phyloP scores from a whole-genome alignment of 352 stramenopile species.

The Pythium utonaiense region DNA sequence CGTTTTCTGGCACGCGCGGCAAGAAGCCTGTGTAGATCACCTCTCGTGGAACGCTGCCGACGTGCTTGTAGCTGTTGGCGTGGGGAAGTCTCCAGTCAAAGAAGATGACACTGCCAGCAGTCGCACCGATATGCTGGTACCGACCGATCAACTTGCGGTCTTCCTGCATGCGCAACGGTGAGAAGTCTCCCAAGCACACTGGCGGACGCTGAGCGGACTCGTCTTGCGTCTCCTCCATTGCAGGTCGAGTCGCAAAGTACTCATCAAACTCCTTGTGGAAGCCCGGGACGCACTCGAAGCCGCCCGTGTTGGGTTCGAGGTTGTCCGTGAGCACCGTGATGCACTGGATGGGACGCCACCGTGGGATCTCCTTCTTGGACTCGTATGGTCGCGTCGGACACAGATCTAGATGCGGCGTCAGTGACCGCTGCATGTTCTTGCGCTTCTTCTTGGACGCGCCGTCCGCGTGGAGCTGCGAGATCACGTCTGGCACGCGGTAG shows the following conservation, averaged over 20 bases:
- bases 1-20: conserved; percentile 67
- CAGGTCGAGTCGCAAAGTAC: conserved; percentile 41
- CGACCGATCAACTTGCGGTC: conserved; percentile 71
- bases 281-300: conserved; percentile 82
- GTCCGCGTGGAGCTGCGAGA: conserved; percentile 54
- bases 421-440: conserved; percentile 68
- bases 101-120: conserved; percentile 78
- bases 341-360: conserved; percentile 88
- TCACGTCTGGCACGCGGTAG: conserved; percentile 65
- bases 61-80: conserved; percentile 85
- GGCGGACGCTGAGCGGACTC: conserved; percentile 50
- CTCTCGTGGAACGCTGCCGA: conserved; percentile 48
- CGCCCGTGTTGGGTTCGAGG: conserved; percentile 58
- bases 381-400: conserved; percentile 75
- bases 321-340: conserved; percentile 84
- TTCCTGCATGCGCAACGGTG: conserved; percentile 79
- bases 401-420: conserved; percentile 88
- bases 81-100: conserved; percentile 88
- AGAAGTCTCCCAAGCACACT: conserved; percentile 87
- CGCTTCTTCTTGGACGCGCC: conserved; percentile 66
- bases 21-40: conserved; percentile 88
- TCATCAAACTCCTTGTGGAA: conserved; percentile 84
- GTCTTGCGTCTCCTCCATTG: conserved; percentile 14
- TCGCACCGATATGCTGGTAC: conserved; percentile 59
- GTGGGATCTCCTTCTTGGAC: conserved; percentile 63